Base-by-base conservation (phyloP, 169 alveolate species). In the Plasmodium malariae region DNA sequence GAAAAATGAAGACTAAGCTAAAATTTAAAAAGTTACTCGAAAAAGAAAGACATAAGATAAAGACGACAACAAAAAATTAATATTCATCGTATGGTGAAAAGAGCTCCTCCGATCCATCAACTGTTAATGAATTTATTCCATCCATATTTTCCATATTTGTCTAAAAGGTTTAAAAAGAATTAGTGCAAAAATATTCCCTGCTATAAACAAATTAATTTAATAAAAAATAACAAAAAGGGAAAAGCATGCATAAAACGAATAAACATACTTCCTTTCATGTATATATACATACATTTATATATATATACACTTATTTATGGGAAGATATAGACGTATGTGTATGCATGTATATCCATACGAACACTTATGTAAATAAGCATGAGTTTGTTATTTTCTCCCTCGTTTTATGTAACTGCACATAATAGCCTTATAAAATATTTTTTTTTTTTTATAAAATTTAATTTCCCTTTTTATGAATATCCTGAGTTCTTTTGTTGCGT, bases 1-100 rank as follows among this genome's bases (percentile, higher is more conserved):
- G 12, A 32, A 36, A 73, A 30, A 73, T 32, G 30, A 59, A 57
- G 14, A 63, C 11, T 17, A 14, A 26, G 40, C 17, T n/a, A 49
- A 30, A 24, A 60, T 7, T 21, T 28, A 19, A 6, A 55, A 21
- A 45, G 0, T 26, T 1, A 51, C 21, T 24, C 19, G 32, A 26
- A 37, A 49, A 48, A 45, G 17, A 70, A 48, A 2, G 3, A 60
- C 7, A 30, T 34, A 59, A 74, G 24, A 74, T 32, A 51, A 73
- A 19, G 28, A 73, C 3, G 4, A 28, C 3, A 14, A 24, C 6
- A 12, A 74, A 76, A 5, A 37, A 55, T 71, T 65, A 83, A 49
- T 59, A 51, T 68, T 83, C 91, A 68, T 83, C 74, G 67, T 83
- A 83, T 36, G 91, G 91, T 3, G 91, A 83, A 54, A 83, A 83